Evolutionary conservation across 2,329 filamentous ascomycete species (phyloP).

Genomic region (Coniochaeta sp.): DNA sequence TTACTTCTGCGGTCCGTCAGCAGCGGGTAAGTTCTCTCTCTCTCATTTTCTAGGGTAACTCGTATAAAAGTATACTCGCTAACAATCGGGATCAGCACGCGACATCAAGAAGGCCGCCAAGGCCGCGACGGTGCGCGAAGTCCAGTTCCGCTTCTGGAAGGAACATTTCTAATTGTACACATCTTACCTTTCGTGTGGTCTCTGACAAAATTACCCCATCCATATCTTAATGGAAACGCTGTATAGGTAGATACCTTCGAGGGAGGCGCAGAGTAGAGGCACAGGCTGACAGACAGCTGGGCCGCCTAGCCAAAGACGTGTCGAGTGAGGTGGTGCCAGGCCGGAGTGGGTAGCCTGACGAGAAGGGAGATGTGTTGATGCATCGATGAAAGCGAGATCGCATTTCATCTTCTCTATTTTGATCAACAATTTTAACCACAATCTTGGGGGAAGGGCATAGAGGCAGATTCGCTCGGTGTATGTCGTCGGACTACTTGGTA

Average conservation of each 20-base stretch:
- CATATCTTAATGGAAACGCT: not conserved
- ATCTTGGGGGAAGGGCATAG: not conserved
- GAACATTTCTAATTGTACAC: constrained; percentile 62
- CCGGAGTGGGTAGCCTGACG: not conserved
- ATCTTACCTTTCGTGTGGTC: not conserved
- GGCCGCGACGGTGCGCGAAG: constrained; percentile 63
- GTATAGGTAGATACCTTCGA: not conserved
- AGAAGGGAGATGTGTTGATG: not conserved
- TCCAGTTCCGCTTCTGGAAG: constrained; percentile 98
- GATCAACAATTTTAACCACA: not conserved
- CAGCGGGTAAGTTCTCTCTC: constrained; percentile 40
- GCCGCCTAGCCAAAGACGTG: not conserved
- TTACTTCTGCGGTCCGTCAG: constrained; percentile 92
- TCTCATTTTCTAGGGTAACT: not conserved
- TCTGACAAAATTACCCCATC: not conserved
- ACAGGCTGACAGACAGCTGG: not conserved
- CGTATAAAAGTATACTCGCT: constrained; percentile 14
- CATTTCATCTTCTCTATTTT: not conserved
- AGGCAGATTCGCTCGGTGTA: not conserved
- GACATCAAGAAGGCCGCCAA: constrained; percentile 80
- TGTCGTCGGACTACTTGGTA: not conserved
- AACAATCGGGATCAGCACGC: constrained; percentile 54
- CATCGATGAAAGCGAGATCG: not conserved
- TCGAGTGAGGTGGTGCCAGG: not conserved
- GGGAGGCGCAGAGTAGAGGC: not conserved